Evolutionary conservation across 78 protist genomes (phyloP), one percentile per base, ranked within the genome.

Genomic region (Tieghemostelium lacteum): DNA sequence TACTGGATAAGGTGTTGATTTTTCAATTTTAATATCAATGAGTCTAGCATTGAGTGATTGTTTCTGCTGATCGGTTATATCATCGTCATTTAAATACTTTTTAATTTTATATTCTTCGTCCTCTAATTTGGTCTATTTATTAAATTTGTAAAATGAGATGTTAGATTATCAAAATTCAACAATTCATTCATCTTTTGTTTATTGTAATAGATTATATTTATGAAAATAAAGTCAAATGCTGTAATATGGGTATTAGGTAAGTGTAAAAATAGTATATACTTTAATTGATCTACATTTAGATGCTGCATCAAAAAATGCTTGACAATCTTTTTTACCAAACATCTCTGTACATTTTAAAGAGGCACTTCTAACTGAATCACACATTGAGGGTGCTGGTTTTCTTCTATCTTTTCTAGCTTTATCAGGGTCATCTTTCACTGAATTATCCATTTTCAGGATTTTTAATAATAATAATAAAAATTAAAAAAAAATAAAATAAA

Each of bases 241-340:
- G 3, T 20, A 26, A 24, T 29, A 58, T 58, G 7, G 7, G 28
- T 2, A 58, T 28, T 14, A 55, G 26, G 26, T 26, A 8, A 57
- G 26, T 57, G 37, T 24, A 57, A 26, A 57, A 57, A 24, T 37
- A 3, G 16, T 0, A 28, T 14, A n/a, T 83, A 83, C 89, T 40
- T 83, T 83, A n/a, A 26, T 28, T 16, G 89, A 69, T 69, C 74
- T 83, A 19, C 89, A 83, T 60, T 83, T 83, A 22, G 75, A 36
- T 1, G 55, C 66, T 19, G 89, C 89, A 19, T 83, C 89, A 42
- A 69, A 83, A 34, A 83, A 69, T 36, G 52, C 34, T 69, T 66
- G 19, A 24, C 89, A 83, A n/a, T 55, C 70, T n/a, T 34, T 34
- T 42, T 83, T 83, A 12, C 54, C 24, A 40, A 40, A 37, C 20